Evolutionary conservation across 768 basidiomycete genomes (phyloP), one percentile per base, ranked within the genome.

Genomic region (Suillus placidus): DNA sequence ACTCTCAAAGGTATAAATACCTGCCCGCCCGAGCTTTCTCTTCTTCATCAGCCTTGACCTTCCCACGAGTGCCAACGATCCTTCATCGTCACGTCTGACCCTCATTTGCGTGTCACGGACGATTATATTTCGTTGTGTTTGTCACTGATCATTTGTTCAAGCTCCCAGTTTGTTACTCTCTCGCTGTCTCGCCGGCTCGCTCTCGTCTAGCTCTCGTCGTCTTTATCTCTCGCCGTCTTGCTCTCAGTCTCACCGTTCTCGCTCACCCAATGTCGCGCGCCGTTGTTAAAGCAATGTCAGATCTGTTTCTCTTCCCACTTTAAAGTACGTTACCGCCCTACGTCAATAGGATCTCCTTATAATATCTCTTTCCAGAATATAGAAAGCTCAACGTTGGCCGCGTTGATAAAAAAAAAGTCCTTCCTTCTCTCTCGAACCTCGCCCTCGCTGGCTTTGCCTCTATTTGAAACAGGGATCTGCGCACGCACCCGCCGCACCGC

Each of bases 41-140:
- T 57, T 34, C 56, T 37, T 57, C 7, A 23, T 57, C 55, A 56
- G 6, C 55, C 35, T 57, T 57, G n/a, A 57, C 56, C n/a, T 57
- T 20, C 20, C 20, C 30, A 26, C 9, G 30, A 54, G 52, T 32
- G 52, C 32, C 18, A 34, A 30, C 32, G 52, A 32, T 54, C 52
- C 2, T 32, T 54, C 10, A 54, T 54, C 18, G 52, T 54, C 52
- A 34, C 52, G 5, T 32, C 30, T 20, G 52, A 32, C 52, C 18
- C 30, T 9, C 30, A 18, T 18, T 6, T 51, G 14, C 49, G 49
- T 51, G 52, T 54, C 52, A 10, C 52, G 30, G 52, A 34, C 18
- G 32, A 34, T 54, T 20, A 20, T 54, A 5, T 52, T 52, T 26
- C 26, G 51, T 52, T 54, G 52, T 20, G 32, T 54, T 49, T 34